Evolutionary conservation across 2,329 filamentous ascomycete genomes (phyloP), one percentile per base, ranked within the genome.

Genomic region (Aspergillus sp.): DNA sequence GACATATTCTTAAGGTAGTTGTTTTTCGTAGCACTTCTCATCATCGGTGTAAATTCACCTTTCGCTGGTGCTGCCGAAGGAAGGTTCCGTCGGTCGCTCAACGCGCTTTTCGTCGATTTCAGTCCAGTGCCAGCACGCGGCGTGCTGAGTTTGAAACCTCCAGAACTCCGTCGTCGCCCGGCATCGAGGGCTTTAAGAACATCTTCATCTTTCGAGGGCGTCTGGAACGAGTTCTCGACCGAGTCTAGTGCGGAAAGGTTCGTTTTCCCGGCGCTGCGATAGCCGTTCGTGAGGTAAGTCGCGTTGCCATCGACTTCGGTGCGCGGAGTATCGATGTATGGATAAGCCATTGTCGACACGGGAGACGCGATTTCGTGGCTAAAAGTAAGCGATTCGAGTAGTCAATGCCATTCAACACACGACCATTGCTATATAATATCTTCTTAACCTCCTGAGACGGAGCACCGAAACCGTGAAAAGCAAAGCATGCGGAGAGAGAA

Each of bases 21-120:
- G 74, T 86, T 78, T 74, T 89, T 74, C 76, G 90, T 76, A 73
- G 77, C 63, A 58, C 81, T 84, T 69, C 95, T 95, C 64, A 98
- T 81, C 57, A 98, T 74, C 0, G 94, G 93, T 0, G 93, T 98
- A 67, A 98, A 98, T 61, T 98, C 94, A 58, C 83, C 84, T 54
- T 74, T 78, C 10, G 61, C 60, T 4, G 67, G 63, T 13, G 73
- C 75, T 53, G 79, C 78, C 33, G 77, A 74, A 19, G 84, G 85
- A 19, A 89, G 75, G 60, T 89, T 93, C 60, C 81, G 81, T 57
- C 83, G 79, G 66, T 87, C 82, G 52, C 80, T 79, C 38, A 95
- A 78, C 17, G 85, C 65, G 59, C 58, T 68, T 55, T 63, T 64
- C 7, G 60, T 59, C 13, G 62, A 60, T 53, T 61, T 67, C 5